Conservation (phyloP, 2,329 filamentous ascomycete genomes). For the Leptosphaerulina australis region DNA sequence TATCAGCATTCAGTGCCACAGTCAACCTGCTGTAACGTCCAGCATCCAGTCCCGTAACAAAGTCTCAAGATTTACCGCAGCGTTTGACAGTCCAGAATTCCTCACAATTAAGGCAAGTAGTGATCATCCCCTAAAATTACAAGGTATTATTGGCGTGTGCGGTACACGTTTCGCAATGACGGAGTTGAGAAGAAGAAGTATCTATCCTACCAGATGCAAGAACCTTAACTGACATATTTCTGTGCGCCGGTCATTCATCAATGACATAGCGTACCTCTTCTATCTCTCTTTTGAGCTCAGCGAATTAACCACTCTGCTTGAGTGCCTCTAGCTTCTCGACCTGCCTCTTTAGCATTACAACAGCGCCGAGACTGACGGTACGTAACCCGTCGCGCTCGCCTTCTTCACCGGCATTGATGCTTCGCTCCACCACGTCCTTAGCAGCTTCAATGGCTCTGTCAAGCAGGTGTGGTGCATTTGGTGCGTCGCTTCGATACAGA, state of each 20-base stretch:
- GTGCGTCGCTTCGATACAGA: slow-evolving; percentile 53
- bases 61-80: too few relatives aligned
- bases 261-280: too few relatives aligned
- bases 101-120: neutral
- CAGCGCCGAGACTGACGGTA: slow-evolving; percentile 56
- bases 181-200: neutral
- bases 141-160: neutral
- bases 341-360: slow-evolving; percentile 51
- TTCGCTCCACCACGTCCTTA: slow-evolving; percentile 50
- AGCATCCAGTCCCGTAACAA: too few relatives aligned
- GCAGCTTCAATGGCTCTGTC: slow-evolving; percentile 53
- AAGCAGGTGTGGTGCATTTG: slow-evolving; percentile 50
- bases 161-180: neutral
- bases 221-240: neutral
- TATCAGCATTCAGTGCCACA: too few relatives aligned
- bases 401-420: slow-evolving; percentile 36
- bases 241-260: too few relatives aligned
- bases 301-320: neutral
- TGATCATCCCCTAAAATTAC: neutral
- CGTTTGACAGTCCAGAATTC: neutral
- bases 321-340: slow-evolving; percentile 47
- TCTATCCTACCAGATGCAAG: slow-evolving; percentile 1
- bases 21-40: too few relatives aligned
- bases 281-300: too few relatives aligned
- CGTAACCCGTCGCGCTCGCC: slow-evolving; percentile 53